A percentile compares a stretch with the other conserved stretches of the same genome.
Conservation (phyloP, 257 asterid species). For the Solanum medicagineum region DNA sequence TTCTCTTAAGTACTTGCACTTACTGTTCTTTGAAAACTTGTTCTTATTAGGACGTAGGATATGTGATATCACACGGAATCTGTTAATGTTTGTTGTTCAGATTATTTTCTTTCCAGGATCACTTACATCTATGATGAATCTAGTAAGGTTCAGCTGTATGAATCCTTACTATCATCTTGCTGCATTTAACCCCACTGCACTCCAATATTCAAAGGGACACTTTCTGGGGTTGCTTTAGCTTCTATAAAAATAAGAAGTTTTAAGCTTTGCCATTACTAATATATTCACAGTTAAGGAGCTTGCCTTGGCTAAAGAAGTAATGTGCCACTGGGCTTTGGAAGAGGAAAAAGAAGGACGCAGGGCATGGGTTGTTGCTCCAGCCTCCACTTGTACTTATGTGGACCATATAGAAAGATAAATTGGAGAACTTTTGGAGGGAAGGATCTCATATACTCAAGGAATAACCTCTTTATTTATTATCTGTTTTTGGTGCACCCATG, state of each 20-base stretch:
- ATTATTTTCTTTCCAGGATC: neutral
- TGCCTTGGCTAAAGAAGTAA: neutral
- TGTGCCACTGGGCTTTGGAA: neutral
- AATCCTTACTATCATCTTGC: neutral
- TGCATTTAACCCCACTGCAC: neutral
- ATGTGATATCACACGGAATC: neutral
- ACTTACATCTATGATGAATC: neutral
- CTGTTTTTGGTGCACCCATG: neutral
- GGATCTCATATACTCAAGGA: neutral
- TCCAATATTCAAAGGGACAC: neutral
- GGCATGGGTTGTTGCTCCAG: neutral
- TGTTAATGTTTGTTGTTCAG: neutral
- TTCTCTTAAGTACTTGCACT: neutral
- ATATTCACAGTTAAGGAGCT: neutral
- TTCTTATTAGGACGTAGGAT: neutral
- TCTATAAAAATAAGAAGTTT: neutral
- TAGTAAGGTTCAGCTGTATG: neutral
- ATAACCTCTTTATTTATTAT: neutral
- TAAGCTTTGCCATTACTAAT: neutral
- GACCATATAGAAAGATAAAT: neutral
- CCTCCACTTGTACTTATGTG: neutral
- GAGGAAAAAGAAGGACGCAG: neutral
- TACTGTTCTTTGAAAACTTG: neutral
- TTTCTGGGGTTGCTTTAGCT: neutral
- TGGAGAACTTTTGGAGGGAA: neutral